phyloP scores from a whole-genome alignment of 1,139 yeast genomes.

The Scheffersomyces cryptocercus region DNA sequence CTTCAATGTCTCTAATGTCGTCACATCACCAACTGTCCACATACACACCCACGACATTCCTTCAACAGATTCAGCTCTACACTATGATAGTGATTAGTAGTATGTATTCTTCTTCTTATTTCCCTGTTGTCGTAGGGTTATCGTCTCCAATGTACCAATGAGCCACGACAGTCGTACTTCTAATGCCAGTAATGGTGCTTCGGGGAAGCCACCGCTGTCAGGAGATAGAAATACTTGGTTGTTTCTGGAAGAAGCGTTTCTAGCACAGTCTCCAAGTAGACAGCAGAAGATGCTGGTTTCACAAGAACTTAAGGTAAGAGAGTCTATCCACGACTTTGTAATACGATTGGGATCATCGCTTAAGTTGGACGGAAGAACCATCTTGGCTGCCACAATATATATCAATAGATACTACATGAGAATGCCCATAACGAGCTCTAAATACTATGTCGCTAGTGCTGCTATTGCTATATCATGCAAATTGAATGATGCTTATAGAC shows the following conservation, averaged over 20 bases:
- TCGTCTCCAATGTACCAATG: no score
- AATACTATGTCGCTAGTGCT: constrained; percentile 48
- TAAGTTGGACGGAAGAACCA: constrained; percentile 46
- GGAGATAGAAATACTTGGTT: constrained; percentile 28
- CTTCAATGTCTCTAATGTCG: no score
- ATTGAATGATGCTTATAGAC: constrained; percentile 44
- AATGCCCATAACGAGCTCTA: constrained; percentile 45
- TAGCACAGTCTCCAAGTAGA: constrained; percentile 34
- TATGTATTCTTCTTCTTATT: no score
- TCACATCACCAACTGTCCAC: no score
- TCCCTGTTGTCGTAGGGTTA: no score
- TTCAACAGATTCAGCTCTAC: no score
- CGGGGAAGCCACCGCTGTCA: not conserved
- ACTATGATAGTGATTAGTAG: no score
- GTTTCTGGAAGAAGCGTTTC: constrained; percentile 32
- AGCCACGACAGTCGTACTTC: not conserved
- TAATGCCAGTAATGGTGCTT: not conserved
- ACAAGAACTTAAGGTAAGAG: constrained; percentile 42
- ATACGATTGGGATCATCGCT: constrained; percentile 38
- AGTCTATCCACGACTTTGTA: constrained; percentile 43
- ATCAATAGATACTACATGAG: constrained; percentile 45
- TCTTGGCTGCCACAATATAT: constrained; percentile 45
- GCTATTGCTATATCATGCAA: constrained; percentile 47
- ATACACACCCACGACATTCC: no score
- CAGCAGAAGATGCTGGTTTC: constrained; percentile 18